Base-by-base conservation (phyloP, 208 protist species). In the Wallacemonas sp. region DNA sequence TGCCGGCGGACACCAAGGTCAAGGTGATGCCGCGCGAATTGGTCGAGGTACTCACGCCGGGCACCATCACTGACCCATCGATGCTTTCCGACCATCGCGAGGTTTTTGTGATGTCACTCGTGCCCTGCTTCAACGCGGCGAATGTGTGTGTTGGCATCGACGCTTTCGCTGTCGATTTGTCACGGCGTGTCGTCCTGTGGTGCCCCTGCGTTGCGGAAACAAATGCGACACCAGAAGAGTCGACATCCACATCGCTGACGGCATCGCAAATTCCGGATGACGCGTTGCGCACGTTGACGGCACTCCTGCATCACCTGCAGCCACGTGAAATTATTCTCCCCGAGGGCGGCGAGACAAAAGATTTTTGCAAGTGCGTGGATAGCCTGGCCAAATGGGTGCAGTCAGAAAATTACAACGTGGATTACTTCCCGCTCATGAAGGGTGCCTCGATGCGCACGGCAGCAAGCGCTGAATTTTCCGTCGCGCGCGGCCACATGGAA, bases 41-140 rank as follows among this genome's bases (percentile, higher is more conserved):
- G 5, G 83, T 93, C 20, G 76, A 95, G 50, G 77, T 98, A 3
- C 65, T 97, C 8, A 98, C 95, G 4, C 84, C 84, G n/a, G 95
- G 94, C 4, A 98, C 97, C 1, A 57, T 98, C 12, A 94, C 77
- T 18, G 94, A 98, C 65, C 65, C 77, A 11, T 72, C 77, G 14
- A 96, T 96, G 91, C 59, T 96, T 1, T 81, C 82, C 45, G 87
- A 84, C 25, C 82, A 91, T 63, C 57, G 77, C 1, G 79, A 82
- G 44, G 65, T 92, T 0, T 96, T 91, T 66, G 72, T 94, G 38
- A 59, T 96, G 10, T 52, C 86, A 0, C 57, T 96, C 7, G 68
- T 67, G 29, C 86, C 86, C 1, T 44, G 79, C 2, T 3, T 39
- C 16, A 33, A 72, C 23, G 41, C n/a, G 23, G 3, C 20, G 31